Conservation (phyloP, 305 asterid genomes). For the Solanum hybrid region DNA sequence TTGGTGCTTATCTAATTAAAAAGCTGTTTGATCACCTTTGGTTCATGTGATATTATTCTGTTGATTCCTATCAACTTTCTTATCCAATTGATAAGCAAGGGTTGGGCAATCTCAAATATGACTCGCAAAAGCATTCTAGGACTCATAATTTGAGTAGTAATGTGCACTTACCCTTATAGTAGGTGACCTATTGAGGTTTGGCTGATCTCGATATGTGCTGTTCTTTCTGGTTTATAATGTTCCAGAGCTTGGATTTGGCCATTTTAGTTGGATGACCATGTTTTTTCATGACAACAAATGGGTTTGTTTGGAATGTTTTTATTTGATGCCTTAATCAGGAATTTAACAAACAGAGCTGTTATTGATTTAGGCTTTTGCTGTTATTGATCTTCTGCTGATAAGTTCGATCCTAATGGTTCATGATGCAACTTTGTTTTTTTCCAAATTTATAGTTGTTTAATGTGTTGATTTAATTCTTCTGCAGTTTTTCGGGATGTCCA, state of each 20-base stretch:
- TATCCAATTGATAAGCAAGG: not conserved
- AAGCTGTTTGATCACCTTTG: not conserved
- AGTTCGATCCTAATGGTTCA: not conserved
- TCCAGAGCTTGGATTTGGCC: not conserved
- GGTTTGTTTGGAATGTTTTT: not conserved
- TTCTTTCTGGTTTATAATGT: not conserved
- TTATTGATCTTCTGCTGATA: not conserved
- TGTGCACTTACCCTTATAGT: not conserved
- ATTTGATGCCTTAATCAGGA: not conserved
- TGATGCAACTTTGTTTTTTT: not conserved
- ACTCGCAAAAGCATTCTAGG: not conserved
- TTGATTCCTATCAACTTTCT: not conserved
- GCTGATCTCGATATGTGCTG: not conserved
- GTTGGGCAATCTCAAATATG: not conserved
- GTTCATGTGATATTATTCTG: not conserved
- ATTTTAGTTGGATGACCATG: not conserved
- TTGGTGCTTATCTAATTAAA: not conserved
- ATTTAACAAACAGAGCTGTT: not conserved
- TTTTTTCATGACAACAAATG: not conserved
- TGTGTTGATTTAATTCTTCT: constrained; percentile 2
- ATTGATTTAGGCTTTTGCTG: not conserved
- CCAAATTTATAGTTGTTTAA: not conserved
- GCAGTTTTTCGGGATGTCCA: constrained; percentile 46
- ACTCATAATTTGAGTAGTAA: not conserved
- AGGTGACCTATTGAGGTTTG: not conserved